phyloP scores from a whole-genome alignment of 2,329 filamentous ascomycete species.

The Fusarium sulawesiense region DNA sequence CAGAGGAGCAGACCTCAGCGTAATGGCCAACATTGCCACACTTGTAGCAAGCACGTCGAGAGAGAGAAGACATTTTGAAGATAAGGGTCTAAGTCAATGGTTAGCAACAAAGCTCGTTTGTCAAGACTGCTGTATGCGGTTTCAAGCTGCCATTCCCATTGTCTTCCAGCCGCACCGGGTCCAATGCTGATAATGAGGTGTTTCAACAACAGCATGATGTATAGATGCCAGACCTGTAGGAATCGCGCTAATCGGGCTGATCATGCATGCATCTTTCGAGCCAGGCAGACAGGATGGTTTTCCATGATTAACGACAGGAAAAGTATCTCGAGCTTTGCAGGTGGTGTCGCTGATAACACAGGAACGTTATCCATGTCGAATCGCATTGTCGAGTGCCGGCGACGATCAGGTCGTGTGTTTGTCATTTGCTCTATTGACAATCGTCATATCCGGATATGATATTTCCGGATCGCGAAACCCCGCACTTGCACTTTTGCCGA shows the following conservation, averaged over 20 bases:
- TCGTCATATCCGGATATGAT: slow-evolving; percentile 10
- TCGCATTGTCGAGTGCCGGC: not conserved
- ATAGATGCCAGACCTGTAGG: not conserved
- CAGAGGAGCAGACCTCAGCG: slow-evolving; percentile 93
- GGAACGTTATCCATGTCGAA: not conserved
- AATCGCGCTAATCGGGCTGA: not conserved
- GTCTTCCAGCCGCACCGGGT: not conserved
- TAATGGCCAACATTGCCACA: slow-evolving; percentile 85
- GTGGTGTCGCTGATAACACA: not conserved
- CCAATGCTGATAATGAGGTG: not conserved
- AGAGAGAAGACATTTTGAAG: slow-evolving; percentile 78
- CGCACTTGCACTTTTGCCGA: slow-evolving; percentile 27
- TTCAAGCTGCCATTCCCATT: slow-evolving; percentile 5
- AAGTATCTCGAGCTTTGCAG: not conserved
- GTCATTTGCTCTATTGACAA: not conserved
- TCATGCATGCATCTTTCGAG: not conserved
- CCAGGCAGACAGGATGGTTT: not conserved
- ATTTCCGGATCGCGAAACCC: slow-evolving; percentile 21
- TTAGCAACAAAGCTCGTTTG: slow-evolving; percentile 19
- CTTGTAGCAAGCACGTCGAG: slow-evolving; percentile 85
- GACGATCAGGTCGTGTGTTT: not conserved
- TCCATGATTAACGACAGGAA: not conserved
- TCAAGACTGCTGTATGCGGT: slow-evolving; percentile 1
- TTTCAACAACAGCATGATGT: not conserved
- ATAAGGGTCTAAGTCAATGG: slow-evolving; percentile 20